Evolutionary conservation across 768 basidiomycete genomes (phyloP).

Genomic region (Lentinus tigrinus): DNA sequence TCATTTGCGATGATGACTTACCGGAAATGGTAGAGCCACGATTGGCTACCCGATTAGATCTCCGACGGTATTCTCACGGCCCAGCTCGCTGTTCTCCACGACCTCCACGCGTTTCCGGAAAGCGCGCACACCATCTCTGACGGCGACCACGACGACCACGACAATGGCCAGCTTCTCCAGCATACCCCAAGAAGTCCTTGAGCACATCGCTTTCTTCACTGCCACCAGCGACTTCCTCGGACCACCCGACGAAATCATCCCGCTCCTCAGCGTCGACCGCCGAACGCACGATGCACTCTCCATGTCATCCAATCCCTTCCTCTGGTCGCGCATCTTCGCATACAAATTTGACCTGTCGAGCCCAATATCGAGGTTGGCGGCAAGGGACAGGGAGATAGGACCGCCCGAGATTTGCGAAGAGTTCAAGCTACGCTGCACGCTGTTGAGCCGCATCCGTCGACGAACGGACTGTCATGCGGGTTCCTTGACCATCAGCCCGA

Average conservation of each 20-base stretch:
- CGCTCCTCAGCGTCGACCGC: conserved; percentile 53
- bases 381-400: not conserved
- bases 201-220: conserved; percentile 71
- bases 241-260: conserved; percentile 57
- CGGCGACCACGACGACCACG: conserved; percentile 6
- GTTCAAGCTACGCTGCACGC: conserved; percentile 57
- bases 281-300: conserved; percentile 50
- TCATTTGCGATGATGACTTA: too few relatives aligned
- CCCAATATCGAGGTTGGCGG: conserved; percentile 47
- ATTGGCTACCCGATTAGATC: not conserved
- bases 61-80: not conserved
- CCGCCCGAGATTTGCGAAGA: conserved; percentile 38
- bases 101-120: not conserved
- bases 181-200: conserved; percentile 76
- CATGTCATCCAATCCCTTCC: conserved; percentile 53
- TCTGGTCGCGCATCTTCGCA: conserved; percentile 71
- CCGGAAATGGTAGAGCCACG: not conserved
- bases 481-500: conserved; percentile 11
- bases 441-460: conserved; percentile 55
- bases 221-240: conserved; percentile 53
- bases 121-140: not conserved
- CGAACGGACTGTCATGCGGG: conserved; percentile 29
- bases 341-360: conserved; percentile 64
- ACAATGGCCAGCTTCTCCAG: conserved; percentile 19
- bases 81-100: not conserved